Base-by-base conservation (phyloP, 306 rosid genomes). In the Lotus japonicus region DNA sequence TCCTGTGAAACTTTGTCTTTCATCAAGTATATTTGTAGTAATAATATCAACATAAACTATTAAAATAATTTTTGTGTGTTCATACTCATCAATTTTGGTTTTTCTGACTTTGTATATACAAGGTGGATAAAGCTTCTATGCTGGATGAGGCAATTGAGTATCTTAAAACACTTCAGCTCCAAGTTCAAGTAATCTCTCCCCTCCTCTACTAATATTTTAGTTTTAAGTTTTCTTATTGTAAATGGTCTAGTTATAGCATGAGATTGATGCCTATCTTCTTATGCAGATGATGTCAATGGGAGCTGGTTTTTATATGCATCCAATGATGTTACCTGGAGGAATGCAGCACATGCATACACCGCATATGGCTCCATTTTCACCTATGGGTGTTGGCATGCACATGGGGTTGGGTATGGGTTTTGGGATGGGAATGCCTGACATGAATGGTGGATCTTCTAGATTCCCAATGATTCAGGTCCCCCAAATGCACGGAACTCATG, bases 91-190 rank as follows among this genome's bases (percentile, higher is more conserved):
- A 61, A 42, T 63, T 62, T 71, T 28, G 66, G 23, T 52, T 70
- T 70, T 51, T 60, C 81, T 71, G 79, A 79, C 78, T 58, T 71
- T 51, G 7, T 68, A 59, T 51, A 43, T 61, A 17, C 56, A 9
- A 92, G 97, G 99, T 94, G 83, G 99, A 94, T 86, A 94, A 94
- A 84, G 99, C 99, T 62, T 94, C 99, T 48, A 94, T 94, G 99
- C 95, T 94, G 11, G 99, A 94, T 72, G 99, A 94, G 81, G 99
- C 97, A 50, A 94, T 94, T 67, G 99, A 90, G 88, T 94, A 94
- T 77, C 87, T 94, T 42, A 94, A 94, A 86, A 82, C 90, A 14
- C 99, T 94, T 81, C 99, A 94, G 77, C 88, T 94, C 80, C 99
- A 94, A 87, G 89, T 94, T 74, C 99, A 94, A 79, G 99, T 94